Evolutionary conservation across 2,329 filamentous ascomycete genomes (phyloP).

Genomic region (Nothomitra cinnamomea): DNA sequence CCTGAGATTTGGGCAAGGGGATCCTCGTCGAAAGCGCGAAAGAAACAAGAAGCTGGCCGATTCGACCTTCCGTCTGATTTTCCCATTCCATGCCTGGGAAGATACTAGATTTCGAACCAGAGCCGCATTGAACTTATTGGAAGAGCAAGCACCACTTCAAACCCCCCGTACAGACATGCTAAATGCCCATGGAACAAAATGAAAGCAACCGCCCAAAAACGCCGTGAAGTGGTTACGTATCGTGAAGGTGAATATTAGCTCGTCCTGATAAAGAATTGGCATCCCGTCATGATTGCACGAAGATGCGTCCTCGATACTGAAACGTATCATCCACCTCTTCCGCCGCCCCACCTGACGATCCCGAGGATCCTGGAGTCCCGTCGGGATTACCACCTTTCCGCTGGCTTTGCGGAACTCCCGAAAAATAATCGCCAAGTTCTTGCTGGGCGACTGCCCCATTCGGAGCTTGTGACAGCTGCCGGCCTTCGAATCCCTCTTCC

Average conservation of each 20-base stretch:
- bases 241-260: background rate
- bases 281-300: background rate
- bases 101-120: no score
- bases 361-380: background rate
- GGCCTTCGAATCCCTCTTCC: background rate
- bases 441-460: background rate
- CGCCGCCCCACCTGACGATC: background rate
- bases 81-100: no score
- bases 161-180: slow-evolving; percentile 1
- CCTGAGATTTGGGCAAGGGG: no score
- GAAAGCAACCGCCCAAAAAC: background rate
- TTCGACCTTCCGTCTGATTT: no score
- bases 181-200: background rate
- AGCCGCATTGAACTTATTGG: no score
- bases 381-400: background rate
- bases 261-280: background rate
- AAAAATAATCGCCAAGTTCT: background rate
- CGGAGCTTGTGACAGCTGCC: background rate
- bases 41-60: no score
- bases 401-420: background rate
- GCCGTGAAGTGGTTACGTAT: background rate
- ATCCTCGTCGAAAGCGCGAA: no score
- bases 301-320: slow-evolving; percentile 2
- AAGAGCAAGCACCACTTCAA: background rate
- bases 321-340: slow-evolving; percentile 2